These are phyloP conservation scores for Paramecium pentaurelia DNA, from an alignment of 73 alveolate species.

Conservation along the genomic window DNA sequence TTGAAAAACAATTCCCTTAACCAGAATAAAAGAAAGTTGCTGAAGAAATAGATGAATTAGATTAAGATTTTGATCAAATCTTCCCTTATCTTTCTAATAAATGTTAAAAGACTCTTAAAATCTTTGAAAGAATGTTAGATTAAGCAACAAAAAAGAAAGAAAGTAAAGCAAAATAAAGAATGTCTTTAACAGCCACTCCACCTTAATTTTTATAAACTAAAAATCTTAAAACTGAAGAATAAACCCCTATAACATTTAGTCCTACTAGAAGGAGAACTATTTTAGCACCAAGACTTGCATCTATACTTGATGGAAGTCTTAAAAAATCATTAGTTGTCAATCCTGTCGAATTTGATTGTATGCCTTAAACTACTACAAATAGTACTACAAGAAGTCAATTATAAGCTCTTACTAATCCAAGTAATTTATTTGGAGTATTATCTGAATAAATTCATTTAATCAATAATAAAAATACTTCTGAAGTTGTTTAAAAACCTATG, in stretches of 20 bases:
- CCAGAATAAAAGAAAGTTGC: slow-evolving; percentile 21
- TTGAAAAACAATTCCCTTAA: not conserved
- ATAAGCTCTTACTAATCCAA: not conserved
- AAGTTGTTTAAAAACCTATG: not conserved
- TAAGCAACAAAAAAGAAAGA: not conserved
- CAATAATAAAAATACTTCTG: not conserved
- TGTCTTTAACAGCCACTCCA: not conserved
- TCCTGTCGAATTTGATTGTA: not conserved
- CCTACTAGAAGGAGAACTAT: slow-evolving; percentile 34
- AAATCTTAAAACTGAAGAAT: not conserved
- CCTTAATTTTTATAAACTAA: not conserved
- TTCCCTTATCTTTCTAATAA: not conserved
- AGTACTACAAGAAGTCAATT: not conserved
- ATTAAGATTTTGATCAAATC: not conserved
- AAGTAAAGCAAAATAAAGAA: slow-evolving; percentile 17
- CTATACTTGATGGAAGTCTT: not conserved
- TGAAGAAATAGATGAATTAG: slow-evolving; percentile 15
- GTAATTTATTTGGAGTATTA: not conserved
- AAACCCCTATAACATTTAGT: not conserved
- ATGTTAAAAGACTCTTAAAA: not conserved
- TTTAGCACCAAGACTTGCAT: not conserved
- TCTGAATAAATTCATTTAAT: not conserved
- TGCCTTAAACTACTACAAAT: not conserved
- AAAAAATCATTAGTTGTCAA: not conserved
- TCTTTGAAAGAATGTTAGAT: slow-evolving; percentile 20